phyloP scores from a whole-genome alignment of 805 yeast genomes.

The Barnettozyma salicaria region DNA sequence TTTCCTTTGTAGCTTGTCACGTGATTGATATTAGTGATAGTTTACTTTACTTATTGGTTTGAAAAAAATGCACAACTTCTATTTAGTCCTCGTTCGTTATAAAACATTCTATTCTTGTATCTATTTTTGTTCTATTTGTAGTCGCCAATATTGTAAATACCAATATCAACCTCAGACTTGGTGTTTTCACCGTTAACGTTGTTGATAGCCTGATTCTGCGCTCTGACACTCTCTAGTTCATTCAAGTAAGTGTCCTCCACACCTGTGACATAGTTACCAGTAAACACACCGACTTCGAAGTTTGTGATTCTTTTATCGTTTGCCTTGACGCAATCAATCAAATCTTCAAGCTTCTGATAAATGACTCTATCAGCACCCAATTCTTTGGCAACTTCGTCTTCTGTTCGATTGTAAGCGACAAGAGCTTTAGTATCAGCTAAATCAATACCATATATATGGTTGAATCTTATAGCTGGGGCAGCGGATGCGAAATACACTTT shows the following conservation, averaged over 20 bases:
- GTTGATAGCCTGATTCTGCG: constrained; percentile 57
- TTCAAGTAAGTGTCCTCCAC: constrained; percentile 75
- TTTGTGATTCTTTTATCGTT: constrained; percentile 40
- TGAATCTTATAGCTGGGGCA: constrained; percentile 95
- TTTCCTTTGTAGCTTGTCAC: too few species aligned
- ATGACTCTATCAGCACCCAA: constrained; percentile 90
- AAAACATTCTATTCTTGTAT: background rate
- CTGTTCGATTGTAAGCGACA: constrained; percentile 78
- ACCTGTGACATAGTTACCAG: constrained; percentile 93
- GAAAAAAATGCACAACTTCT: background rate
- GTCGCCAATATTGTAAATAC: constrained; percentile 54
- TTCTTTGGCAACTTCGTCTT: constrained; percentile 64
- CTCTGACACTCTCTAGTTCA: constrained; percentile 79
- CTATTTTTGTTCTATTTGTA: constrained; percentile 27
- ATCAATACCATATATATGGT: constrained; percentile 97
- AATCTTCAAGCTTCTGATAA: constrained; percentile 80
- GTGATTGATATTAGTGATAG: too few species aligned
- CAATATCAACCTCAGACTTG: constrained; percentile 74
- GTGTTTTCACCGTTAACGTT: constrained; percentile 49
- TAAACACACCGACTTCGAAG: constrained; percentile 95
- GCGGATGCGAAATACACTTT: constrained; percentile 95
- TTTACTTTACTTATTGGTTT: background rate
- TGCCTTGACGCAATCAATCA: constrained; percentile 69
- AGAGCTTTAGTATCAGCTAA: constrained; percentile 91
- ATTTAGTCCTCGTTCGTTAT: background rate